Evolutionary conservation across 805 yeast species (phyloP).

Genomic region (Hanseniaspora mollemarum): DNA sequence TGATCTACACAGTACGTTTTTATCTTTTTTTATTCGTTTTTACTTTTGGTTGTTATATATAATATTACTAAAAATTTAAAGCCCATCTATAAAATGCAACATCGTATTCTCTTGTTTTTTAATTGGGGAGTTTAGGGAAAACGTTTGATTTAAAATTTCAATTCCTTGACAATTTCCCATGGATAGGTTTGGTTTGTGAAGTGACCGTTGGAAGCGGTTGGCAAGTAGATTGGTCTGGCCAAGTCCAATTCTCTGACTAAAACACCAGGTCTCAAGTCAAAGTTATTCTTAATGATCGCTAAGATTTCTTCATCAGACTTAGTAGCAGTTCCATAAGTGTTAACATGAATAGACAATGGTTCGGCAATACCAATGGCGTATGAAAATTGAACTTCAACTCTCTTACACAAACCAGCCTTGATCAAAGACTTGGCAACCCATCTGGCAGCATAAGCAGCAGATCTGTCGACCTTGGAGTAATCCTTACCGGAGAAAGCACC

Average conservation of each 20-base stretch:
- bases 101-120: too few relatives aligned
- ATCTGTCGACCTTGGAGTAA: slow-evolving; percentile 98
- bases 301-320: slow-evolving; percentile 83
- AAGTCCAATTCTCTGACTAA: slow-evolving; percentile 91
- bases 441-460: slow-evolving; percentile 99
- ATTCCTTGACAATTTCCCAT: slow-evolving; percentile 94
- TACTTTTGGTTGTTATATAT: background rate
- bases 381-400: slow-evolving; percentile 96
- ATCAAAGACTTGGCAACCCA: slow-evolving; percentile 99
- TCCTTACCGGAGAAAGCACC: slow-evolving; percentile 99
- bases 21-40: background rate
- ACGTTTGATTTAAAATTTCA: slow-evolving; percentile 43
- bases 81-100: background rate
- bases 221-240: slow-evolving; percentile 97
- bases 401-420: slow-evolving; percentile 85
- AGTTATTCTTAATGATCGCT: slow-evolving; percentile 81
- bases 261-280: slow-evolving; percentile 98
- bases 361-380: slow-evolving; percentile 99
- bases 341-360: slow-evolving; percentile 95
- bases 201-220: slow-evolving; percentile 99
- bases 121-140: too few relatives aligned
- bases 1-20: background rate
- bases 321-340: slow-evolving; percentile 95
- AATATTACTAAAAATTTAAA: background rate
- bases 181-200: slow-evolving; percentile 97